Base-by-base conservation (phyloP, 768 basidiomycete genomes). In the Fomitopsis pulvina region DNA sequence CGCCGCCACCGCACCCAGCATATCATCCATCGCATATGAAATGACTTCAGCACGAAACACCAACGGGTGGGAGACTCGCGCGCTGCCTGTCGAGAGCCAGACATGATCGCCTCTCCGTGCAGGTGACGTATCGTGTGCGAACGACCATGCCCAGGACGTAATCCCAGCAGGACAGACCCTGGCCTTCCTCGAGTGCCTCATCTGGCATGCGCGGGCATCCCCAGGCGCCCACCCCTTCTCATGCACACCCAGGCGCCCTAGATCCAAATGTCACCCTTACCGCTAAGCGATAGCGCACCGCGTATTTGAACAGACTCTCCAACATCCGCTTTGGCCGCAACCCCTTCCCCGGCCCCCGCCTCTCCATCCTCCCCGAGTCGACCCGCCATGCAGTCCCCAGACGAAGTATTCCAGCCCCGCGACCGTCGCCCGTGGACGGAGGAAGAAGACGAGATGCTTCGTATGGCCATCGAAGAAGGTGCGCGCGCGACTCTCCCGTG, bases 341-440 rank as follows among this genome's bases (percentile, higher is more conserved):
- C 5, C 34, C 4, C 14, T 18, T 18, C 34, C 34, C 14, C 34
- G 5, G 34, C 5, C 34, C 4, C 14, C 34, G 14, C 34, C 34
- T 14, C 34, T 16, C 34, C 34, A 5, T 12, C 14, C 34, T 37
- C 18, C 34, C 34, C 18, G 34, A 37, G 34, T 37, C 14, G 14
- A 37, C 39, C 41, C 14, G 39, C 28, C 45, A 55, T 55, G 53
- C 51, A 55, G 41, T 26, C 48, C 21, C 53, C 47, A 44, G 50
- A 55, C 32, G 53, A 53, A 28, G 25, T 44, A 24, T 40, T 25
- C 12, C 53, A 51, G 41, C 53, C 53, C 18, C 54, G 57, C 22
- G 54, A 55, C 41, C 54, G 57, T 32, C 51, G 57, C 11, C 51
- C 57, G 4, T 58, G 57, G 57, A 55, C 57, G 12, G 54, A 58